phyloP scores from a whole-genome alignment of 1,139 yeast species.

The Saccharomyces hybrid region DNA sequence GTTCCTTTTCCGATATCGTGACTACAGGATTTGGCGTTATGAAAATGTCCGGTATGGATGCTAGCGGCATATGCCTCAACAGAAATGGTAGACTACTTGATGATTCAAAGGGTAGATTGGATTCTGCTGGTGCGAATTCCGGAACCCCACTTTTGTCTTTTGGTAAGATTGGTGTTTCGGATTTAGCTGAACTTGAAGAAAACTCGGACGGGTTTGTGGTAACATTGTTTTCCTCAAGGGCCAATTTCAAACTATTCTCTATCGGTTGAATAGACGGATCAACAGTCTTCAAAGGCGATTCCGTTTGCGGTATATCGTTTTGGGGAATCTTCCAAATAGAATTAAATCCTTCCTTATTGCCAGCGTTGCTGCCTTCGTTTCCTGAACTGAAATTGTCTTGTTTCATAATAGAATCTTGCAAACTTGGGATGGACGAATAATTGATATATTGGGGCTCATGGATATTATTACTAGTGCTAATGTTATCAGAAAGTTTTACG shows the following conservation, averaged over 20 bases:
- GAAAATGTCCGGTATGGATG: constrained; percentile 49
- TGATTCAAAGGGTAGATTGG: constrained; percentile 15
- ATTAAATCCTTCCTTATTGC: constrained; percentile 17
- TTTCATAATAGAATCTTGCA: constrained; percentile 10
- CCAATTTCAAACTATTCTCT: background rate
- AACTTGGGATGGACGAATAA: constrained; percentile 11
- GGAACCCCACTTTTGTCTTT: constrained; percentile 6
- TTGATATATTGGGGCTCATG: constrained; percentile 13
- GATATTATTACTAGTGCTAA: background rate
- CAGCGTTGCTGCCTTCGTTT: constrained; percentile 5
- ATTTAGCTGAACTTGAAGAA: background rate
- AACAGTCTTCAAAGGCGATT: constrained; percentile 16
- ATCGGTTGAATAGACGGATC: constrained; percentile 7
- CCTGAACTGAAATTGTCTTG: constrained; percentile 5
- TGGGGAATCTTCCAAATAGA: constrained; percentile 25
- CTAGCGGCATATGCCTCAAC: constrained; percentile 51
- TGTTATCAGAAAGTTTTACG: background rate
- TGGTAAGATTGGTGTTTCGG: background rate
- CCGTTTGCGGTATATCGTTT: constrained; percentile 15
- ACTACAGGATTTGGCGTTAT: constrained; percentile 28
- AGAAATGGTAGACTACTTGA: constrained; percentile 56
- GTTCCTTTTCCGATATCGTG: constrained; percentile 14
- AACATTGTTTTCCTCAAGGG: background rate
- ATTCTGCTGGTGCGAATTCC: constrained; percentile 8
- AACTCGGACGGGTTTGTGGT: background rate